Base-by-base conservation (phyloP, 208 protist genomes). In the Acanthamoeba rhysodes region DNA sequence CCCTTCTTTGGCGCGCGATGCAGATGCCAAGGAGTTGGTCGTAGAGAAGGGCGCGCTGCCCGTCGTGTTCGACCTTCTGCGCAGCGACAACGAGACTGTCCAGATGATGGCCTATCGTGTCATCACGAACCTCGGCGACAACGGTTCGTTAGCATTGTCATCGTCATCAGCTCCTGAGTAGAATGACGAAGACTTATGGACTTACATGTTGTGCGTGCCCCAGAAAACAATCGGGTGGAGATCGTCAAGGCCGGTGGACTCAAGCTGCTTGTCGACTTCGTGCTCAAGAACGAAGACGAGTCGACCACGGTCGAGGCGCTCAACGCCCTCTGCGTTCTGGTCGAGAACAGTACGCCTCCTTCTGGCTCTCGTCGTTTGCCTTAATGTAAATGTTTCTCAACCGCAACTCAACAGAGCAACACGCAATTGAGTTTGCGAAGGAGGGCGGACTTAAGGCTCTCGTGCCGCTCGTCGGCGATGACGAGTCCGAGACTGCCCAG, bases 81-180 rank as follows among this genome's bases (percentile, higher is more conserved):
- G 82, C n/a, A 76, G 62, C 87, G 64, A 92, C 9, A 94, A 82
- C 72, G 45, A 55, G 29, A n/a, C 41, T 14, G 45, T 82, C 22
- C 66, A 41, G 4, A 48, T 41, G 62, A 94, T 94, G 90, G 90
- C 90, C 72, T n/a, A n/a, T 14, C 90, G 90, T 3, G 90, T 94
- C 70, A 53, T 94, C n/a, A 82, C 68, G 10, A 94, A 94, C 70
- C 32, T 94, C 34, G 90, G 48, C 55, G 90, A 94, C n/a, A 85
- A 94, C 37, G 90, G 90, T 94, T 78, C 16, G 66, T 48, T 14
- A 0, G 18, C 55, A 59, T 1, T 16, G 14, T 20, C 55, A 59
- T 59, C 55, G 55, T 14, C 55, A 37, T 34, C 37, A 85, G 10
- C 41, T 34, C 37, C 41, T 45, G 41, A 45, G 41, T 45, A 2